Conservation (phyloP, 306 rosid species). For the Ochetophila trinervis region DNA sequence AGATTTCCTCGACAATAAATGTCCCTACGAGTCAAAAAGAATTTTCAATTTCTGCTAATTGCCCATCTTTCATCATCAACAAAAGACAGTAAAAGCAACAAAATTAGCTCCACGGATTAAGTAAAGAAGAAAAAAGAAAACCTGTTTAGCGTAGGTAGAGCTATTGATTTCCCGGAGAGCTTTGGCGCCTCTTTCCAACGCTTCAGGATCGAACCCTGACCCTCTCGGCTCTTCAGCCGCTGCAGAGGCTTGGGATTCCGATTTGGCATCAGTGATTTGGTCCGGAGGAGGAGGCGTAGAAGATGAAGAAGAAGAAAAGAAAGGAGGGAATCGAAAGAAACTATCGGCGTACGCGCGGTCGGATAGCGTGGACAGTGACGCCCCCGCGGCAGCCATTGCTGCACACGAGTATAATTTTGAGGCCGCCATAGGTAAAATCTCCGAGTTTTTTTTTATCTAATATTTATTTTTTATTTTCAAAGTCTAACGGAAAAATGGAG, state of each 20-base stretch:
- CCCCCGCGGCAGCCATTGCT: slow-evolving; percentile 72
- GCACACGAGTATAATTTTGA: slow-evolving; percentile 60
- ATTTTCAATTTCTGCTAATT: not conserved
- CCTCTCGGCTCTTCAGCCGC: slow-evolving; percentile 58
- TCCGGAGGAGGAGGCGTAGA: slow-evolving; percentile 31
- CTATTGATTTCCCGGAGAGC: slow-evolving; percentile 82
- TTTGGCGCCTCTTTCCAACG: slow-evolving; percentile 85
- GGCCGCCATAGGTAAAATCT: slow-evolving; percentile 50
- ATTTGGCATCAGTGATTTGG: slow-evolving; percentile 35
- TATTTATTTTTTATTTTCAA: not conserved
- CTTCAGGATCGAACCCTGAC: slow-evolving; percentile 78
- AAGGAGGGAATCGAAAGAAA: slow-evolving; percentile 52
- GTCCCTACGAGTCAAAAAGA: not conserved
- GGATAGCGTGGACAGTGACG: slow-evolving; percentile 48
- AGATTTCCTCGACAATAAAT: not conserved
- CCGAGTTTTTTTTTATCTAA: slow-evolving; percentile 13
- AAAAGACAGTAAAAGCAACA: slow-evolving; percentile 6
- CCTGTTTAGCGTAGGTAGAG: slow-evolving; percentile 65
- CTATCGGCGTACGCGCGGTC: slow-evolving; percentile 58
- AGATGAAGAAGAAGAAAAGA: slow-evolving; percentile 52
- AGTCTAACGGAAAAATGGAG: not conserved
- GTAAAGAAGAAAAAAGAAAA: not conserved
- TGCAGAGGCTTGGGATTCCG: slow-evolving; percentile 41
- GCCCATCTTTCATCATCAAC: slow-evolving; percentile 7
- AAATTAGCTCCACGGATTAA: not conserved